These are phyloP conservation scores for Crotalaria pallida DNA, from an alignment of 306 rosid species.

Conservation along the genomic window DNA sequence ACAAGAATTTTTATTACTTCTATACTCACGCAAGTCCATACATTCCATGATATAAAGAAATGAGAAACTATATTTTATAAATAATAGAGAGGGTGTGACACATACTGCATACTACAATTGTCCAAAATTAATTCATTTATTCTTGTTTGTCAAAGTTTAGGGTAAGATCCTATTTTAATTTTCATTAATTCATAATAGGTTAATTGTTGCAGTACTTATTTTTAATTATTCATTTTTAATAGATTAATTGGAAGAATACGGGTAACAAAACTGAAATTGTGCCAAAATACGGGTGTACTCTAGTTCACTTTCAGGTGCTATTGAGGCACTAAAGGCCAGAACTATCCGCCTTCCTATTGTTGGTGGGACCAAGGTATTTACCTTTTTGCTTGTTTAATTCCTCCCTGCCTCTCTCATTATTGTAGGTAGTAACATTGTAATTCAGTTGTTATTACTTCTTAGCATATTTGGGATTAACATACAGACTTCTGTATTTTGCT, in stretches of 20 bases:
- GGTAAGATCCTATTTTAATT: too few species aligned
- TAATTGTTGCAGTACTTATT: too few species aligned
- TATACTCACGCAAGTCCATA: too few species aligned
- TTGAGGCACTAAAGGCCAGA: constrained; percentile 83
- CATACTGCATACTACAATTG: too few species aligned
- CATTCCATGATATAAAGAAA: too few species aligned
- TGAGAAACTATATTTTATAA: too few species aligned
- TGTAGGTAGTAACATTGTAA: neutral
- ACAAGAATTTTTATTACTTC: too few species aligned
- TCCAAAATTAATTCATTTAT: too few species aligned
- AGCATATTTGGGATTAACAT: neutral
- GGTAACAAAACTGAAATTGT: neutral
- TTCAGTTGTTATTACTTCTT: neutral
- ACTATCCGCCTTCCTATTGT: constrained; percentile 94
- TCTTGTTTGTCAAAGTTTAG: too few species aligned
- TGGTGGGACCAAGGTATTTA: constrained; percentile 76
- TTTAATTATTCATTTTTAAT: too few species aligned
- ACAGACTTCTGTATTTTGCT: constrained; percentile 18
- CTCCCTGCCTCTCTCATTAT: neutral
- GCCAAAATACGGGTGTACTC: constrained; percentile 42
- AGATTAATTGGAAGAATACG: neutral
- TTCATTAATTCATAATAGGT: too few species aligned
- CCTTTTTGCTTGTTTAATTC: constrained; percentile 15
- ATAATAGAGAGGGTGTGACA: too few species aligned
- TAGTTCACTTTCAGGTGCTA: constrained; percentile 75